Conservation (phyloP, 2,329 filamentous ascomycete genomes). For the Byssothecium circinans region DNA sequence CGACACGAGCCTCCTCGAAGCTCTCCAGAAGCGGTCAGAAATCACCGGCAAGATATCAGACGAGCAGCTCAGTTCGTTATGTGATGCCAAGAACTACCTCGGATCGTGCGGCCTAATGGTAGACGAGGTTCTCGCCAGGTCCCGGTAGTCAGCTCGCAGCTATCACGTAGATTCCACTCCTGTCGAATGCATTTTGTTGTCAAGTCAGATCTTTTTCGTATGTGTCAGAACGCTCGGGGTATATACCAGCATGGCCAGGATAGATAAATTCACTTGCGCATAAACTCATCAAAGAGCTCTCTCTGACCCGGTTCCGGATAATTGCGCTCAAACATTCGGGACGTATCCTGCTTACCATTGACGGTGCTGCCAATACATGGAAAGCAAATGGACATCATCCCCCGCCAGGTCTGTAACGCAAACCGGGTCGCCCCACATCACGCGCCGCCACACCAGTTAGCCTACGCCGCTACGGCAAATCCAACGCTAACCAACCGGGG, state of each 20-base stretch:
- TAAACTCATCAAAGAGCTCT: slow-evolving; percentile 16
- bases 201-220: slow-evolving; percentile 8
- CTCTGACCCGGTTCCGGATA: slow-evolving; percentile 25
- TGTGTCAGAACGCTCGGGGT: slow-evolving; percentile 17
- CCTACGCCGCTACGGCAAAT: slow-evolving; percentile 29
- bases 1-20: slow-evolving; percentile 48
- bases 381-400: slow-evolving; percentile 18
- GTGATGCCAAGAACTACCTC: slow-evolving; percentile 57
- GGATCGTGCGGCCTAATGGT: slow-evolving; percentile 41
- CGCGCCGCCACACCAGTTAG: slow-evolving; percentile 30
- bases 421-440: slow-evolving; percentile 39
- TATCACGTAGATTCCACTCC: not conserved
- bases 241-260: slow-evolving; percentile 14
- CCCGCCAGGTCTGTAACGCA: slow-evolving; percentile 27
- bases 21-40: slow-evolving; percentile 44
- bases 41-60: slow-evolving; percentile 49
- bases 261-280: slow-evolving; percentile 17
- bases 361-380: slow-evolving; percentile 1
- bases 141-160: slow-evolving; percentile 21
- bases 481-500: slow-evolving; percentile 18
- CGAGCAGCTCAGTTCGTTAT: slow-evolving; percentile 54
- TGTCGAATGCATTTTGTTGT: slow-evolving; percentile 11
- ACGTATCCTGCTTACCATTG: slow-evolving; percentile 18
- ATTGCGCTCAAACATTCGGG: slow-evolving; percentile 14
- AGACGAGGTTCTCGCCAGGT: slow-evolving; percentile 36